Percentiles rank a stretch among this genome's conserved stretches.
Evolutionary conservation across 805 yeast species (phyloP).

Genomic region (Myxozyma sirexii): DNA sequence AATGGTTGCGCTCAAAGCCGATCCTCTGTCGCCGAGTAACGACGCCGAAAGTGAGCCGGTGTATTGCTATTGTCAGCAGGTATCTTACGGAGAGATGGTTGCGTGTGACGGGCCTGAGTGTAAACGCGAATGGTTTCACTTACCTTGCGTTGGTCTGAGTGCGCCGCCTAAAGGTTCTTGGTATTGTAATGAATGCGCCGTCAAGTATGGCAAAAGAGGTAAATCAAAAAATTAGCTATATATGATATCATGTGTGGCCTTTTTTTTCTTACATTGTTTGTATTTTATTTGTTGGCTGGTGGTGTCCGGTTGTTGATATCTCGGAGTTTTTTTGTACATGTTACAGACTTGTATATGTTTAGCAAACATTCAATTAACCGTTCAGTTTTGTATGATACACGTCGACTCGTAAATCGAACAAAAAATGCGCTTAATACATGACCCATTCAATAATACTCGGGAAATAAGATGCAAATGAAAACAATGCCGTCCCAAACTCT

Average conservation of each 20-base stretch:
- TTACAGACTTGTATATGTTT: neutral
- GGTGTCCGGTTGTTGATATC: neutral
- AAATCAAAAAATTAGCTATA: constrained; percentile 9
- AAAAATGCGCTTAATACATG: neutral
- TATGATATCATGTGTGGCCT: neutral
- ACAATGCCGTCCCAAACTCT: neutral
- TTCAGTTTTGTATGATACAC: neutral
- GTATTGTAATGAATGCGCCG: constrained; percentile 64
- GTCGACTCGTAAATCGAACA: neutral
- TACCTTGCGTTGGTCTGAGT: constrained; percentile 84
- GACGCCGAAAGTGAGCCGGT: constrained; percentile 61
- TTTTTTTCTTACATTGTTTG: neutral
- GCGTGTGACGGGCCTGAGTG: constrained; percentile 96
- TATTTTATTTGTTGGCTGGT: neutral
- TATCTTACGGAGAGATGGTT: constrained; percentile 98
- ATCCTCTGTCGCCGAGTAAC: constrained; percentile 1
- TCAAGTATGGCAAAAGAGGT: constrained; percentile 32
- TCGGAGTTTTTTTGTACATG: neutral
- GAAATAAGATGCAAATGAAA: neutral
- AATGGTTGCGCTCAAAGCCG: neutral
- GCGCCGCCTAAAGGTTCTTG: constrained; percentile 63
- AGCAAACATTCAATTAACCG: neutral
- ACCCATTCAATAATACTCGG: neutral
- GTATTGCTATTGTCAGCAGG: constrained; percentile 95
- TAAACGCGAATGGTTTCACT: constrained; percentile 86